Evolutionary conservation across 441 rosid genomes (phyloP).

Genomic region (Arabidopsis hybrid): DNA sequence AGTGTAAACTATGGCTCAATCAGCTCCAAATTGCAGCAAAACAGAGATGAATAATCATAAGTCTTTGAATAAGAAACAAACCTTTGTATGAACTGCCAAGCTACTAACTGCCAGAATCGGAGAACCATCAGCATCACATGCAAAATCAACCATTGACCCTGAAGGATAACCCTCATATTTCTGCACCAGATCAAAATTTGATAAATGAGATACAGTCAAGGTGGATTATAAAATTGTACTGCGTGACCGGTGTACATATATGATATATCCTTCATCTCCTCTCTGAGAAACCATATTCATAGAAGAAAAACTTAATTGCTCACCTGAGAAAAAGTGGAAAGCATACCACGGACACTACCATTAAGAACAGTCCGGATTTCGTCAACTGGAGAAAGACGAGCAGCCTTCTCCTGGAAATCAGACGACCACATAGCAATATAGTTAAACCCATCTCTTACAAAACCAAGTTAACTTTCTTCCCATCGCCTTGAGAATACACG

Average conservation of each 20-base stretch:
- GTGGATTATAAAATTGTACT: neutral
- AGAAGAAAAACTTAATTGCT: conserved; percentile 25
- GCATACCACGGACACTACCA: conserved; percentile 67
- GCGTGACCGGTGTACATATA: neutral
- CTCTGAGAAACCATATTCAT: conserved; percentile 8
- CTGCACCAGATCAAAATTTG: conserved; percentile 38
- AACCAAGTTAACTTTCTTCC: neutral
- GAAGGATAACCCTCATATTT: conserved; percentile 84
- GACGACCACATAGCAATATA: conserved; percentile 1
- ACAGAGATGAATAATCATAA: neutral
- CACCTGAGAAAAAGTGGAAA: conserved; percentile 89
- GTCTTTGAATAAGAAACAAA: conserved; percentile 37
- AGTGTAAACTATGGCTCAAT: conserved; percentile 6
- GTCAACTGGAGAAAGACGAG: conserved; percentile 80
- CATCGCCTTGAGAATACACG: neutral
- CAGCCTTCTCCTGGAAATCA: conserved; percentile 72
- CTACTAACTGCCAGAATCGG: conserved; percentile 84
- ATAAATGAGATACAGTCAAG: conserved; percentile 17
- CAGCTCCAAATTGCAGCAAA: conserved; percentile 9
- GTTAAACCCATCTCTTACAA: neutral
- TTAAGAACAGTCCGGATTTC: conserved; percentile 77
- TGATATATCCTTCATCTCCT: neutral
- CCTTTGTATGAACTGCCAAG: conserved; percentile 87
- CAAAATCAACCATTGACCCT: conserved; percentile 91
- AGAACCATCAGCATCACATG: conserved; percentile 85